phyloP scores from a whole-genome alignment of 305 asterid species.

The Stenogyne calaminthoides region DNA sequence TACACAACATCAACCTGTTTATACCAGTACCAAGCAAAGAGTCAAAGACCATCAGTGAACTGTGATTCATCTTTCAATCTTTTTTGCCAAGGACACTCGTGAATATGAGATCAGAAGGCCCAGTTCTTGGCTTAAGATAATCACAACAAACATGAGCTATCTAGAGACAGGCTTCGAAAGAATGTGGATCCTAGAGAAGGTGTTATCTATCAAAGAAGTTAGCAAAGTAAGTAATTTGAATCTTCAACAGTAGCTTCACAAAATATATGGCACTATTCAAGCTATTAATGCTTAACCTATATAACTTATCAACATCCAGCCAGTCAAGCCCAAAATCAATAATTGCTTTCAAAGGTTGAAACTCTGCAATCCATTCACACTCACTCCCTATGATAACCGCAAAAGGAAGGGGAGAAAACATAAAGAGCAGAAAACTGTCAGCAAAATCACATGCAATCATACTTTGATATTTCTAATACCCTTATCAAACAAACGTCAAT shows the following conservation, averaged over 20 bases:
- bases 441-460: neutral
- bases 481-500: slow-evolving; percentile 11
- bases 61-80: neutral
- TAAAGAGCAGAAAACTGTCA: neutral
- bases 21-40: neutral
- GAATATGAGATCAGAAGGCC: neutral
- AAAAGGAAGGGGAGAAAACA: neutral
- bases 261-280: neutral
- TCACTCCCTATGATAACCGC: neutral
- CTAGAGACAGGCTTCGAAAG: neutral
- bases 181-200: neutral
- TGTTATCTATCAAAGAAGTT: neutral
- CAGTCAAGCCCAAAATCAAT: neutral
- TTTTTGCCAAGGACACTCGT: neutral
- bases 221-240: neutral
- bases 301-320: neutral
- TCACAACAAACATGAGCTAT: slow-evolving; percentile 2
- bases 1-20: neutral
- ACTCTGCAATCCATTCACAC: slow-evolving; percentile 18
- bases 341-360: slow-evolving; percentile 8
- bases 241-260: slow-evolving; percentile 7
- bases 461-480: neutral
- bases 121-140: slow-evolving; percentile 5
- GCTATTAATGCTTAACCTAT: slow-evolving; percentile 8
- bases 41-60: slow-evolving; percentile 23